Conservation (phyloP, 345 rosid species). For the Angophora floribunda region DNA sequence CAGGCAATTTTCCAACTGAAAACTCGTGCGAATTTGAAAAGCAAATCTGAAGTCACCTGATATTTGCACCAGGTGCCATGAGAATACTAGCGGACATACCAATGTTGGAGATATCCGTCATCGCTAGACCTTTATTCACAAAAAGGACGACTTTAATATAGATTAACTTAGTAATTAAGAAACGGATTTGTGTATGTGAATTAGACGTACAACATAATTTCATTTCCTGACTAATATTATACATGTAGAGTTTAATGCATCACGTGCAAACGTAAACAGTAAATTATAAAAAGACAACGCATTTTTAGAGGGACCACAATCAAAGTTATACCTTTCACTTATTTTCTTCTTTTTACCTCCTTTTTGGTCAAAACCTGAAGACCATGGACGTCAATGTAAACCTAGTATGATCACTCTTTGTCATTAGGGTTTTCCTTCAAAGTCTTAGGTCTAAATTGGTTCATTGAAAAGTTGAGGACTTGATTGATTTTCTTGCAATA, state of each 20-base stretch:
- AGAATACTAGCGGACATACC: not conserved
- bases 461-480: no score
- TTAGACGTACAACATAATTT: rapidly evolving
- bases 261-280: no score
- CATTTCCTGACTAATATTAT: not conserved
- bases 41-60: not conserved
- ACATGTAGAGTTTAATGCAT: no score
- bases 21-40: not conserved
- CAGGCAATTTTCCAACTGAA: rapidly evolving
- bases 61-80: not conserved
- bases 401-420: not conserved
- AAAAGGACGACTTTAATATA: rapidly evolving
- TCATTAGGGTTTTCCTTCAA: not conserved
- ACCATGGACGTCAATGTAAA: not conserved
- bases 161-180: not conserved
- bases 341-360: not conserved
- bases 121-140: not conserved
- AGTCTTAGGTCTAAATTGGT: no score
- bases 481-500: no score
- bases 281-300: no score
- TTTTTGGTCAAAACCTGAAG: not conserved
- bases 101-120: rapidly evolving
- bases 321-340: not conserved
- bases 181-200: not conserved
- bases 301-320: not conserved